A percentile compares a stretch with the other conserved stretches of the same genome.
Conservation (phyloP, 2,329 filamentous ascomycete species). For the Tetracladium maxilliforme region DNA sequence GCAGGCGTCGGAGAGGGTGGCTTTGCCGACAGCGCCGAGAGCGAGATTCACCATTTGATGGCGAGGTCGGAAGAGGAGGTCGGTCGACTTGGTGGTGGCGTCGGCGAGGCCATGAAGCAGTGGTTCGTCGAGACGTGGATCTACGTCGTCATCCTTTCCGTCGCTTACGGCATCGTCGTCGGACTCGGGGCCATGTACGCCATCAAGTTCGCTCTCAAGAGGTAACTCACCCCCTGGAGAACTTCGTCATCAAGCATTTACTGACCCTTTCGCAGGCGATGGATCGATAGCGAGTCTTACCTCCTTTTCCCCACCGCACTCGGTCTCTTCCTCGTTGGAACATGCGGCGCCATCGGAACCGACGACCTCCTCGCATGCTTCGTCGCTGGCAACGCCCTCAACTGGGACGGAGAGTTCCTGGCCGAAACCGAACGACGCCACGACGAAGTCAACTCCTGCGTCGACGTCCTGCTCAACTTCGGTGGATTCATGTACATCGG, state of each 20-base stretch:
- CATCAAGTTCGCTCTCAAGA: conserved; percentile 22
- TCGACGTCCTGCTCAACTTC: conserved; percentile 44
- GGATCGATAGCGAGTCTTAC: conserved; percentile 40
- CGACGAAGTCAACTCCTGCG: conserved; percentile 43
- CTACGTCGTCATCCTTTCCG: conserved; percentile 39
- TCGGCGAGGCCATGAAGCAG: conserved; percentile 33
- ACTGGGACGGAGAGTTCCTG: conserved; percentile 47
- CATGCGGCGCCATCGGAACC: conserved; percentile 40
- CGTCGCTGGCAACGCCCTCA: conserved; percentile 40
- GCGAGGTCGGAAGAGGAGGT: too few relatives aligned
- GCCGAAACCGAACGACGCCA: conserved; percentile 37
- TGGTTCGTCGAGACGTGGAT: conserved; percentile 47
- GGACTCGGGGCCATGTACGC: conserved; percentile 31
- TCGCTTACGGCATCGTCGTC: conserved; percentile 33
- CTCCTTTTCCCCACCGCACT: conserved; percentile 34
- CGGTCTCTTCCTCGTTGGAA: conserved; percentile 39
- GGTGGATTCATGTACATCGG: conserved; percentile 46
- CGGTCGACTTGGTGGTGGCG: conserved; percentile 34
- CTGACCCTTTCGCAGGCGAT: conserved; percentile 20
- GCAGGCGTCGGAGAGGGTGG: too few relatives aligned
- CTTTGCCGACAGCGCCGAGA: conserved; percentile 47
- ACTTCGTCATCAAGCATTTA: conserved; percentile 2
- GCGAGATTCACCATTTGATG: too few relatives aligned
- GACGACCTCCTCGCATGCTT: conserved; percentile 48
- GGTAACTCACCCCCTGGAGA: conserved; percentile 6